Conservation (phyloP, 768 basidiomycete genomes). For the Leccinum longicurvipes region DNA sequence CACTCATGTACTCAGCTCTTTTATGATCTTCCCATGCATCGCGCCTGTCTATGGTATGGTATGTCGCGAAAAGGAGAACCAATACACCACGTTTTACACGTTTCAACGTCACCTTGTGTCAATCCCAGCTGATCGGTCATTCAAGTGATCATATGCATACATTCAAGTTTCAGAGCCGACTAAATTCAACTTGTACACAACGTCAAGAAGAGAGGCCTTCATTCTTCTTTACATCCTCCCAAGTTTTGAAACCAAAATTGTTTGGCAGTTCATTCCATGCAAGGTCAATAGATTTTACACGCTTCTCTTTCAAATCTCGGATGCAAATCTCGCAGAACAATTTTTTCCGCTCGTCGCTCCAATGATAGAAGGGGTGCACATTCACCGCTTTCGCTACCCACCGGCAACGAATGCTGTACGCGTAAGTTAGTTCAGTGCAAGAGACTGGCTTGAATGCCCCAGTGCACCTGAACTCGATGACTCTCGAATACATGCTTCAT, state of each 20-base stretch:
- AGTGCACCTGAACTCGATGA: background rate
- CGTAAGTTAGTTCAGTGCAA: too few species aligned
- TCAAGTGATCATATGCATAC: background rate
- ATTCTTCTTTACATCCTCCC: background rate
- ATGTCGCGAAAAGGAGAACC: constrained; percentile 19
- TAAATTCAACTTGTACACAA: background rate
- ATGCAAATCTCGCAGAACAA: background rate
- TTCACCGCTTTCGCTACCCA: too few species aligned
- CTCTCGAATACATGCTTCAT: background rate
- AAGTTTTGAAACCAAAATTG: constrained; percentile 6
- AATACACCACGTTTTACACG: background rate
- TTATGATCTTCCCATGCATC: constrained; percentile 26
- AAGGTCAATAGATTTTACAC: background rate
- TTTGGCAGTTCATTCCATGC: constrained; percentile 1
- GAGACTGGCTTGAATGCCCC: too few species aligned
- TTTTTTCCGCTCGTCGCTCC: background rate
- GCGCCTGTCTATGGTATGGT: constrained; percentile 25
- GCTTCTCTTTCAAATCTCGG: accelerated
- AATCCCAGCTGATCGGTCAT: background rate
- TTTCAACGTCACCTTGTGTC: background rate
- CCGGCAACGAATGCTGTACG: too few species aligned
- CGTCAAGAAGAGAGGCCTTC: background rate
- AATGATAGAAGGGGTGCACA: background rate
- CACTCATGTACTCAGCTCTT: constrained; percentile 14
- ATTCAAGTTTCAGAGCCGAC: background rate